Evolutionary conservation across 2,329 filamentous ascomycete genomes (phyloP).

Genomic region (Exophiala sp.): DNA sequence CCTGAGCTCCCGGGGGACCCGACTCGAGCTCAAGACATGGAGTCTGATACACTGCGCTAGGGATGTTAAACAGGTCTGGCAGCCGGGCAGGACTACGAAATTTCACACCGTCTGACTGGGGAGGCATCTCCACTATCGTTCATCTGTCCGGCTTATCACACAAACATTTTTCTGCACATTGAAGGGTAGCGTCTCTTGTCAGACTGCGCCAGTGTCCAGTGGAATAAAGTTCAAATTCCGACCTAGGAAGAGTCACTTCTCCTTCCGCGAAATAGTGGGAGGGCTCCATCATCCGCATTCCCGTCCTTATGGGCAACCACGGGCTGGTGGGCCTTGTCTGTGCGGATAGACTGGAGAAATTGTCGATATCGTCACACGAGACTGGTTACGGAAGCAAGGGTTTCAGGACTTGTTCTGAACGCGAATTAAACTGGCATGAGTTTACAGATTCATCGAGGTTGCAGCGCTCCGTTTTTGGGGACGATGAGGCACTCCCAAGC

Average conservation of each 20-base stretch:
- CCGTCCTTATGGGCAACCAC: conserved; percentile 17
- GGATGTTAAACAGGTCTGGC: background rate
- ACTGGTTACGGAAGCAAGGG: too few relatives aligned
- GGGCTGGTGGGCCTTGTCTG: conserved; percentile 4
- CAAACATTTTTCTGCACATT: background rate
- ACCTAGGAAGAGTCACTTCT: conserved; percentile 17
- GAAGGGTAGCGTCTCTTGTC: background rate
- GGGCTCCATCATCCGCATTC: conserved; percentile 12
- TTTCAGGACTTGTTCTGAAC: too few relatives aligned
- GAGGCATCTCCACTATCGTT: background rate
- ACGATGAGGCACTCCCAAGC: background rate
- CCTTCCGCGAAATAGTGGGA: conserved; percentile 14
- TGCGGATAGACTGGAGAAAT: conserved; percentile 7
- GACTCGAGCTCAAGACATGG: conserved; percentile 10
- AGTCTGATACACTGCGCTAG: conserved; percentile 9
- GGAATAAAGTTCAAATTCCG: background rate
- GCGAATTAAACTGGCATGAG: too few relatives aligned
- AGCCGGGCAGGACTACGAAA: background rate
- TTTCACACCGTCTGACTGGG: background rate
- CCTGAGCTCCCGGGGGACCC: conserved; percentile 13
- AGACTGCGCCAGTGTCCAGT: conserved; percentile 2
- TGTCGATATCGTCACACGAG: conserved; percentile 8
- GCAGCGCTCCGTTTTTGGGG: background rate
- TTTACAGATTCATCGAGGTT: too few relatives aligned
- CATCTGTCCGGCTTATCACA: background rate